These are phyloP conservation scores for Artemisia argyi DNA, from an alignment of 129 eudicot genomes.

Conservation along the genomic window DNA sequence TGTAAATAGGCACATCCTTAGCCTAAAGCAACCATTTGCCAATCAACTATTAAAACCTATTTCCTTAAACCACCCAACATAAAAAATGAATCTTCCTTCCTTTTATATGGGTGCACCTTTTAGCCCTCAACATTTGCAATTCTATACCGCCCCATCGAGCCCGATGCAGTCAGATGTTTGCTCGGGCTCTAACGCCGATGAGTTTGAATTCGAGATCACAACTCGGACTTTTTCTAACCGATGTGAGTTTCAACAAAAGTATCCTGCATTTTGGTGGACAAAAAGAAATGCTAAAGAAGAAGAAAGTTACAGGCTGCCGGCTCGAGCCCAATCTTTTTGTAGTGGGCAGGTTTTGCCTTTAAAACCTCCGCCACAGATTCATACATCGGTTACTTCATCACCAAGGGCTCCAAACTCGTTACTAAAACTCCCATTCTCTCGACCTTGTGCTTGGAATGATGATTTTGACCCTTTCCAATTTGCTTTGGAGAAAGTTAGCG, in stretches of 20 bases:
- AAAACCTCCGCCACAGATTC: conserved; percentile 73
- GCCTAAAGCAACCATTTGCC: conserved; percentile 38
- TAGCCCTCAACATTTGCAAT: conserved; percentile 31
- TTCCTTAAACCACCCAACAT: conserved; percentile 8
- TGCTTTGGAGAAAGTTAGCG: conserved; percentile 77
- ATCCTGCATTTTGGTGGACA: conserved; percentile 16
- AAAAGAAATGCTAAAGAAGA: not conserved
- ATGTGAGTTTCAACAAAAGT: conserved; percentile 5
- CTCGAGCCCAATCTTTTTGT: not conserved
- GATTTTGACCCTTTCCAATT: conserved; percentile 74
- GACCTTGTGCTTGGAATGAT: conserved; percentile 56
- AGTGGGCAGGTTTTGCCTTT: conserved; percentile 9
- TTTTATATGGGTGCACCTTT: conserved; percentile 41
- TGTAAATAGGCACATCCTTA: conserved; percentile 40
- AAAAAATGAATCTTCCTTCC: conserved; percentile 42
- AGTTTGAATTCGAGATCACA: conserved; percentile 60
- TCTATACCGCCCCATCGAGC: conserved; percentile 64
- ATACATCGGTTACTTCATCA: conserved; percentile 36
- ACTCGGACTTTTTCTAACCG: conserved; percentile 32
- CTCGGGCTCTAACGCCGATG: conserved; percentile 3
- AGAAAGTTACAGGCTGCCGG: not conserved
- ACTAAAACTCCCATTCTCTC: conserved; percentile 41
- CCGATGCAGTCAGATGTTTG: conserved; percentile 23
- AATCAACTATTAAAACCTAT: conserved; percentile 29
- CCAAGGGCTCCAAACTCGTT: conserved; percentile 46